Evolutionary conservation across 2,329 filamentous ascomycete species (phyloP), one percentile per base, ranked within the genome.

Genomic region (Fusarium albosuccineum): DNA sequence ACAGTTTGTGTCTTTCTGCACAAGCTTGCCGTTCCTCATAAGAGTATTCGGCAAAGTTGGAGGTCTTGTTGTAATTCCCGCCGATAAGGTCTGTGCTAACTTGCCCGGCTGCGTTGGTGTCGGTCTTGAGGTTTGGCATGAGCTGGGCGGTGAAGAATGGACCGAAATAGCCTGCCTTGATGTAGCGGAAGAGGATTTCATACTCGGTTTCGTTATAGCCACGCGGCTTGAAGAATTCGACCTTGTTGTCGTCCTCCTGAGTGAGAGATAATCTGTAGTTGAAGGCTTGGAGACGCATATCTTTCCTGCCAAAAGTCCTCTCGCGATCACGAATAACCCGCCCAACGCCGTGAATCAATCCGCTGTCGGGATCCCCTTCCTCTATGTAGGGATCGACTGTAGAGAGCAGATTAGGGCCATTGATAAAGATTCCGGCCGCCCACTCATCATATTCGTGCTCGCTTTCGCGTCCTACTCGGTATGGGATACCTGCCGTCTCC

Each of bases 181-280:
- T 48, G 33, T 69, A 69, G 9, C 67, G 67, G 27, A 69, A 54
- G 3, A 69, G 66, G 4, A 69, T 34, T 13, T 69, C 67, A 27
- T 69, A 69, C 3, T 41, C 27, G 17, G 66, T 55, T 45, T 69
- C 67, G 1, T 45, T 56, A 45, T 69, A 69, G n/a, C 66, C 66
- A 9, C 44, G 44, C 7, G 67, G 67, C 52, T 69, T 69, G 13
- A 44, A 58, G 60, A 69, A 69, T 1, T 59, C 44, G 0, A 70
- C 34, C 30, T 26, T 39, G 49, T 69, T 69, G 16, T 30, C 14
- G 1, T 40, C 22, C 14, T 61, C 29, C 27, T 56, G 51, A 29
- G 67, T 69, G 5, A 69, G 62, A 40, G 55, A 55, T 26, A 69
- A 42, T 4, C 67, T 59, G 45, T 70, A 69, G 66, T 69, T 69